Percentiles rank a stretch among this genome's conserved stretches.
phyloP scores from a whole-genome alignment of 768 basidiomycete species.

The Lactarius pseudohatsudake region DNA sequence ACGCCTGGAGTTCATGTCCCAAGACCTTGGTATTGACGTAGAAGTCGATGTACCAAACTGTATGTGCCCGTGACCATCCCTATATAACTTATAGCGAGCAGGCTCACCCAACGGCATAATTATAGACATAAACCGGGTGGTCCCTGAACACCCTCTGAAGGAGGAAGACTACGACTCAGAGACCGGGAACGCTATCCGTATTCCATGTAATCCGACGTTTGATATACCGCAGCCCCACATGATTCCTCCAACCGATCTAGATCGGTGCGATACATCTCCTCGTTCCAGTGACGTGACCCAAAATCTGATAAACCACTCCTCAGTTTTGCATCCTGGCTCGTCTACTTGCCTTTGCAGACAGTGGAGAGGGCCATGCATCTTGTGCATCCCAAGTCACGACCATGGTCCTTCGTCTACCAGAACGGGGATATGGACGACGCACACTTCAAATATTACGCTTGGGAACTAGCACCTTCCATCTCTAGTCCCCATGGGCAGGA shows the following conservation, averaged over 20 bases:
- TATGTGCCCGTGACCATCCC: neutral
- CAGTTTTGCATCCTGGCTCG: conserved; percentile 25
- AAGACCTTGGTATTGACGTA: conserved; percentile 7
- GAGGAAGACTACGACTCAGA: conserved; percentile 11
- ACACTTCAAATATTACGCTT: conserved; percentile 21
- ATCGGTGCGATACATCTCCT: conserved; percentile 12
- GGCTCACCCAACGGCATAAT: neutral
- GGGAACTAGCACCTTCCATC: conserved; percentile 14
- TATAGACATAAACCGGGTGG: conserved; percentile 9
- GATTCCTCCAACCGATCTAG: conserved; percentile 19
- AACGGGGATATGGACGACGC: conserved; percentile 22
- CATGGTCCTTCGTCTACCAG: conserved; percentile 22
- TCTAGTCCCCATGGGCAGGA: conserved; percentile 12
- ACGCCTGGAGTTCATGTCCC: conserved; percentile 17
- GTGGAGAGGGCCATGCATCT: conserved; percentile 25
- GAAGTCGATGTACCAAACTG: conserved; percentile 13
- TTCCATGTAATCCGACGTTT: conserved; percentile 24
- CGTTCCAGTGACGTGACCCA: neutral
- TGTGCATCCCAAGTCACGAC: conserved; percentile 15
- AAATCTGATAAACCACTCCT: neutral
- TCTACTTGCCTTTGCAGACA: conserved; percentile 24
- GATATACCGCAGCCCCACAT: conserved; percentile 24
- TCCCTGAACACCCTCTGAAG: conserved; percentile 14
- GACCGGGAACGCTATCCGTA: conserved; percentile 14
- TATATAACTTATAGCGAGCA: neutral